Evolutionary conservation across 176 grass and related monocot species (phyloP).

Genomic region (Miscanthus lutarioriparius): DNA sequence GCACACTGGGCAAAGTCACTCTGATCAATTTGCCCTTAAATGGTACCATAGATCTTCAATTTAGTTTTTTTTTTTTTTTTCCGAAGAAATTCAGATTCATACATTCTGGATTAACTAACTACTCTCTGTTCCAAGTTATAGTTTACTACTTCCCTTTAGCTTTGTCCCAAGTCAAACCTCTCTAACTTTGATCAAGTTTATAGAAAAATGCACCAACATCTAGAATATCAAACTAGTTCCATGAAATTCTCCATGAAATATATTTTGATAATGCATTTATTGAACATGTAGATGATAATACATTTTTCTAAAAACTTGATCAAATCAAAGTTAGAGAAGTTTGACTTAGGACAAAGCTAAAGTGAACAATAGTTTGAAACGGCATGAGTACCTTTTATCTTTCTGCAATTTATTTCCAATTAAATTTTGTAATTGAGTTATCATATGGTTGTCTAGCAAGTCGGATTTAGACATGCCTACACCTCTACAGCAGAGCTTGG

Average conservation of each 20-base stretch:
- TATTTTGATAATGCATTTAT: neutral
- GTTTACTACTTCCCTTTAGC: neutral
- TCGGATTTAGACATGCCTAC: neutral
- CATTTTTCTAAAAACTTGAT: neutral
- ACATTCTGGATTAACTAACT: slow-evolving; percentile 15
- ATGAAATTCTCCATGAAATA: neutral
- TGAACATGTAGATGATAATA: neutral
- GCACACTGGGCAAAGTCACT: neutral
- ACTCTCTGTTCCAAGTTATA: neutral
- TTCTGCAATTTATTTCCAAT: neutral
- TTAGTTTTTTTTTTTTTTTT: neutral
- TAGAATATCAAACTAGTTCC: neutral
- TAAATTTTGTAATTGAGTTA: neutral
- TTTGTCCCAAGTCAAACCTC: neutral
- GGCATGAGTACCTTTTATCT: neutral
- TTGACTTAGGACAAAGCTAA: neutral
- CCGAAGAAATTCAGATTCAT: neutral
- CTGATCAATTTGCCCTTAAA: neutral
- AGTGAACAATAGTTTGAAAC: neutral
- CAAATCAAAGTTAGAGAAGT: neutral
- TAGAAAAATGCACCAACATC: neutral
- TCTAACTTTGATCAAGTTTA: neutral
- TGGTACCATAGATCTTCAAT: neutral
- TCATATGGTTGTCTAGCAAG: neutral
- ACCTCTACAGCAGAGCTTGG: neutral